Evolutionary conservation across 2,329 filamentous ascomycete species (phyloP).

Genomic region (Phaeosphaeriaceae sp.): DNA sequence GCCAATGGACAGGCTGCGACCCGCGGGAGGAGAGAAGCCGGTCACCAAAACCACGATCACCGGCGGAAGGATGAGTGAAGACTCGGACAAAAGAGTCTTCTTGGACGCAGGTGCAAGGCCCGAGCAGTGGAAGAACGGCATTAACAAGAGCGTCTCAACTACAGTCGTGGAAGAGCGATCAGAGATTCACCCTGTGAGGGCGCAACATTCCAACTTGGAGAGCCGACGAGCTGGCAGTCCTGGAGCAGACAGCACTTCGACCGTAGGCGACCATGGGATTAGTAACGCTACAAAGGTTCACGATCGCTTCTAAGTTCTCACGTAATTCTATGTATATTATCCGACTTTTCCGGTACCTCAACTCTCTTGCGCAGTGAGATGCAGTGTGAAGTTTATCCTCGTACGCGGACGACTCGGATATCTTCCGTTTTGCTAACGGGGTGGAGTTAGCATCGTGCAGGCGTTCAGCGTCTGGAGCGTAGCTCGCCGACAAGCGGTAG

Average conservation of each 20-base stretch:
- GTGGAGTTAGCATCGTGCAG: not conserved
- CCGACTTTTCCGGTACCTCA: not conserved
- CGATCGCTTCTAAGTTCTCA: slow-evolving; percentile 1
- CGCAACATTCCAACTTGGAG: not conserved
- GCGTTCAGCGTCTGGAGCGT: not conserved
- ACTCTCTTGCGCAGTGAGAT: not conserved
- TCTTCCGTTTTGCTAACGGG: not conserved
- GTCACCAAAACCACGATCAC: slow-evolving; percentile 29
- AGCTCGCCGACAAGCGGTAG: not conserved
- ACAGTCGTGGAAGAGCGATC: slow-evolving; percentile 3
- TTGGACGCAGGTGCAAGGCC: slow-evolving; percentile 14
- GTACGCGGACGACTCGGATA: not conserved
- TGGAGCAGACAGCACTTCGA: not conserved
- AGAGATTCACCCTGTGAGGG: not conserved
- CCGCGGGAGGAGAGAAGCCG: slow-evolving; percentile 19
- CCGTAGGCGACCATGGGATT: not conserved
- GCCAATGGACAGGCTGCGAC: slow-evolving; percentile 24
- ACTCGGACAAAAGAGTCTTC: slow-evolving; percentile 29
- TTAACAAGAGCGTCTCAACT: slow-evolving; percentile 3
- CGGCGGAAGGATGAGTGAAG: slow-evolving; percentile 24
- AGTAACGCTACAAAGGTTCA: not conserved
- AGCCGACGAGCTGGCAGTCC: not conserved
- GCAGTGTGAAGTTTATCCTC: not conserved
- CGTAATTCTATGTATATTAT: not conserved
- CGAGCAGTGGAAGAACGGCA: slow-evolving; percentile 9